phyloP scores from a whole-genome alignment of 2,329 filamentous ascomycete species.

The Xylaria sp. region DNA sequence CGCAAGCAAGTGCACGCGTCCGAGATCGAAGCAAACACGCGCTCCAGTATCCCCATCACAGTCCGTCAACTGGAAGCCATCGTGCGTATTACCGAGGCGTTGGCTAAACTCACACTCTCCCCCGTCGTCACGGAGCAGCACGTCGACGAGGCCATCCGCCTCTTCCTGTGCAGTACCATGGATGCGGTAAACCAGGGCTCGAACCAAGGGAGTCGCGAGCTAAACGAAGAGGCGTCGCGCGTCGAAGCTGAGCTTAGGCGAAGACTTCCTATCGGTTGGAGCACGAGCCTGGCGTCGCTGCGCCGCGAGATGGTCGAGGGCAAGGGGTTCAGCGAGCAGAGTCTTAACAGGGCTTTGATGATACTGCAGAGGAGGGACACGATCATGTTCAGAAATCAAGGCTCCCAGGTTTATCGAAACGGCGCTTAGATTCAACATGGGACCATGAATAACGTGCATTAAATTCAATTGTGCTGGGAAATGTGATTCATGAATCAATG shows the following conservation, averaged over 20 bases:
- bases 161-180: conserved; percentile 98
- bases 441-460: background rate
- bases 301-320: conserved; percentile 91
- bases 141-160: conserved; percentile 95
- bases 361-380: conserved; percentile 89
- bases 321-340: conserved; percentile 88
- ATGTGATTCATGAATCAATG: conserved; percentile 19
- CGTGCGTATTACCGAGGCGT: conserved; percentile 93
- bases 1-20: conserved; percentile 91
- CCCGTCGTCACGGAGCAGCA: conserved; percentile 89
- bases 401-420: conserved; percentile 76
- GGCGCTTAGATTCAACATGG: conserved; percentile 60
- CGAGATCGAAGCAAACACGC: conserved; percentile 87
- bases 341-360: conserved; percentile 83
- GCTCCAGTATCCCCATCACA: conserved; percentile 95
- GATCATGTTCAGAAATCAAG: conserved; percentile 81
- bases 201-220: conserved; percentile 82
- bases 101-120: conserved; percentile 89
- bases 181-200: conserved; percentile 93
- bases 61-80: conserved; percentile 97
- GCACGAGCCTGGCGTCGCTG: conserved; percentile 86
- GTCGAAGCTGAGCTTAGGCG: conserved; percentile 90
- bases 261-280: conserved; percentile 93
- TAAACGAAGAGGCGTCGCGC: conserved; percentile 88
- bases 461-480: background rate